Evolutionary conservation across 306 rosid genomes (phyloP).

Genomic region (Argentina anserina): DNA sequence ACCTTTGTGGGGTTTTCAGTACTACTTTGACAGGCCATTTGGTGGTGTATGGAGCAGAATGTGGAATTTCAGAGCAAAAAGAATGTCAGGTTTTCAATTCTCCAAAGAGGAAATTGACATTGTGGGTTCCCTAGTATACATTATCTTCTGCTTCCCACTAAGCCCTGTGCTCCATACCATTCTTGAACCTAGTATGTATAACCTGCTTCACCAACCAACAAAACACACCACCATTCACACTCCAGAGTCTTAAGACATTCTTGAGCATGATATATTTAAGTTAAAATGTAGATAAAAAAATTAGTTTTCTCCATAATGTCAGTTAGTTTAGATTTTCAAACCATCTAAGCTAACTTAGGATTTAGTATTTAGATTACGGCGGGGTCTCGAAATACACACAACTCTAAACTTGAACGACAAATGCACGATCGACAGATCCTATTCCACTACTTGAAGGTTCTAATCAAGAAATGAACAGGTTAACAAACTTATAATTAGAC

Average conservation of each 20-base stretch:
- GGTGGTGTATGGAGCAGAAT: slow-evolving; percentile 34
- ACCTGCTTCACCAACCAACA: slow-evolving; percentile 26
- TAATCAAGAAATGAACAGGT: neutral
- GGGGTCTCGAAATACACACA: neutral
- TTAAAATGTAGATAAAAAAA: neutral
- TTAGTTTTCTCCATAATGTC: neutral
- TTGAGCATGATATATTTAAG: neutral
- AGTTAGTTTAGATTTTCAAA: neutral
- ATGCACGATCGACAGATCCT: neutral
- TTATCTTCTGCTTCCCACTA: slow-evolving; percentile 67
- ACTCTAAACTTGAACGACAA: neutral
- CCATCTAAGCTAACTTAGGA: neutral
- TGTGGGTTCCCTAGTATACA: slow-evolving; percentile 36
- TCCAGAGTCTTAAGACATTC: slow-evolving; percentile 10
- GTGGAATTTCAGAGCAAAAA: slow-evolving; percentile 54
- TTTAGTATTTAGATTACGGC: neutral
- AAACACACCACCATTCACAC: neutral
- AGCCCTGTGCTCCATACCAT: slow-evolving; percentile 25
- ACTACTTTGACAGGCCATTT: slow-evolving; percentile 39
- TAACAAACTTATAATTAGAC: no score
- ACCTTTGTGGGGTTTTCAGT: slow-evolving; percentile 62
- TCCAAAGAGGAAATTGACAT: slow-evolving; percentile 11
- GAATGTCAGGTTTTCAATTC: slow-evolving; percentile 38
- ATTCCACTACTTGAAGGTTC: neutral
- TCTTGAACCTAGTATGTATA: slow-evolving; percentile 13